A percentile compares a stretch with the other conserved stretches of the same genome.
These are phyloP conservation scores for Phialophora expanda DNA, from an alignment of 2,329 filamentous ascomycete genomes.

Conservation along the genomic window DNA sequence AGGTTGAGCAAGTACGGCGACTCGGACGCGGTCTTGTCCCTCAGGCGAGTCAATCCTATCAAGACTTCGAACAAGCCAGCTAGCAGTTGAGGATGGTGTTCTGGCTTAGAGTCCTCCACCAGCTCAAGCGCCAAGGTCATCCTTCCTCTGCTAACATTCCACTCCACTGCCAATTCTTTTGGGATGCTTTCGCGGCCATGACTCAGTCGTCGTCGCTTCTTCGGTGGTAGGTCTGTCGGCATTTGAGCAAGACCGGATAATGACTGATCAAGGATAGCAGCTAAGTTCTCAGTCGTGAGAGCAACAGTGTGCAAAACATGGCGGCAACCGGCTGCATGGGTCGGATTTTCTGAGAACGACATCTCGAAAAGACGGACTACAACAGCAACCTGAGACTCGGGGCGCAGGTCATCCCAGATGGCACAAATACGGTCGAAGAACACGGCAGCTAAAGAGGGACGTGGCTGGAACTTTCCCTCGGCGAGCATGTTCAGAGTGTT, in stretches of 20 bases:
- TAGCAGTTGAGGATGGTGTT: constrained; percentile 74
- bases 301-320: constrained; percentile 31
- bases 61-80: constrained; percentile 81
- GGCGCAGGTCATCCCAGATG: constrained; percentile 66
- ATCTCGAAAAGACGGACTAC: constrained; percentile 51
- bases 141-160: constrained; percentile 29
- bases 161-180: constrained; percentile 47
- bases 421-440: constrained; percentile 72
- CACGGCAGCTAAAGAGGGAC: constrained; percentile 64
- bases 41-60: constrained; percentile 84
- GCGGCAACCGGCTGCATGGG: constrained; percentile 36
- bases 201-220: constrained; percentile 80
- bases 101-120: constrained; percentile 78
- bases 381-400: constrained; percentile 46
- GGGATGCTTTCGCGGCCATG: constrained; percentile 60
- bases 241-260: constrained; percentile 70
- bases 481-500: constrained; percentile 59
- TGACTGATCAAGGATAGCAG: constrained; percentile 73
- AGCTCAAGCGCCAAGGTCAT: constrained; percentile 83
- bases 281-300: constrained; percentile 55
- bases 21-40: constrained; percentile 79
- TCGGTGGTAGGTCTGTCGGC: constrained; percentile 71
- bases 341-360: constrained; percentile 43
- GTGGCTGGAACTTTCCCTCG: constrained; percentile 47
- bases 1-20: constrained; percentile 89